These are phyloP conservation scores for Physcomitrium patens DNA, from an alignment of 225 moss, liverwort and hornwort species.

Conservation along the genomic window DNA sequence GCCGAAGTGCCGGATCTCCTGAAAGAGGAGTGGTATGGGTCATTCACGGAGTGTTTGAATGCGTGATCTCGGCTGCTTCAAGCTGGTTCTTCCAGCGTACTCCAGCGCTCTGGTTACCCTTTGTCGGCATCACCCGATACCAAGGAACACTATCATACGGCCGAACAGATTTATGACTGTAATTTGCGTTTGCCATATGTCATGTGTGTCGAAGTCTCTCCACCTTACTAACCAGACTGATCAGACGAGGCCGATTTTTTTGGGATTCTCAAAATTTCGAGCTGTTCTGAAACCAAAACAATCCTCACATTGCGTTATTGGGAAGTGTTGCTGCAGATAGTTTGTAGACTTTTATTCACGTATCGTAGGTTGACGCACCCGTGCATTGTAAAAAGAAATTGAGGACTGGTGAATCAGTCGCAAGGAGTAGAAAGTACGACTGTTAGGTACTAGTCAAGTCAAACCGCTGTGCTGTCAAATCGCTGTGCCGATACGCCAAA, in stretches of 20 bases:
- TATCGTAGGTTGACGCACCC: conserved; percentile 7
- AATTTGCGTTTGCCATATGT: conserved; percentile 8
- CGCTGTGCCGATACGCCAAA: too few species aligned
- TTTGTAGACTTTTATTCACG: background rate
- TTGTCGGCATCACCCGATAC: background rate
- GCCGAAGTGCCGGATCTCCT: conserved; percentile 33
- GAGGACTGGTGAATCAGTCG: conserved; percentile 8
- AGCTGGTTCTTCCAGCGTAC: background rate
- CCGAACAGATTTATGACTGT: conserved; percentile 10
- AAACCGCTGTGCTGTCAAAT: too few species aligned
- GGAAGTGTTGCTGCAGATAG: conserved; percentile 26
- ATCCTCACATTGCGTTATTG: conserved; percentile 10
- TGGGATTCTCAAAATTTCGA: conserved; percentile 13
- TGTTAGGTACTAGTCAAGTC: too few species aligned
- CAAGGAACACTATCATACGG: background rate
- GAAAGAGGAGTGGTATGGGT: conserved; percentile 42
- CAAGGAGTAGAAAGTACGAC: background rate
- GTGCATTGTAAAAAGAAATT: conserved; percentile 13
- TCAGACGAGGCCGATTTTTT: conserved; percentile 17
- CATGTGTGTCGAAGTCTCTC: background rate
- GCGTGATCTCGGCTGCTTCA: conserved; percentile 1
- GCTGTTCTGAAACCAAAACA: background rate
- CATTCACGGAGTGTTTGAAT: conserved; percentile 41
- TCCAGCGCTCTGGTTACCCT: conserved; percentile 12
- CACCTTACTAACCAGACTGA: background rate